Evolutionary conservation across 1,284 basidiomycete species (phyloP).

Genomic region (Apiotrichum sp.): DNA sequence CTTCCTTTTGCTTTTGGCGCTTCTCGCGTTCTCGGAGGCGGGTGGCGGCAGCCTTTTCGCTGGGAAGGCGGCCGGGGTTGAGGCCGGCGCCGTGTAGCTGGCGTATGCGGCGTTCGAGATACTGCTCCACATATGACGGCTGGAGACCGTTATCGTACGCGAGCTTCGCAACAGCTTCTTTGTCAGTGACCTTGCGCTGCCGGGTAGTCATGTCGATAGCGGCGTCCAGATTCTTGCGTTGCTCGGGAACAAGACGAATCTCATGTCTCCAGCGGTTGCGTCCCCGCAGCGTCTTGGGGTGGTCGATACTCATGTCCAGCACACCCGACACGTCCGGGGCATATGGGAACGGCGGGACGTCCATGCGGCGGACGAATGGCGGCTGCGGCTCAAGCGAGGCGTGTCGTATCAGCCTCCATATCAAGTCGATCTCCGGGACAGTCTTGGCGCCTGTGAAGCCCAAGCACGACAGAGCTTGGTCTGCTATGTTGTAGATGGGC

Average conservation of each 20-base stretch:
- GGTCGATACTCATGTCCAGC: slow-evolving; percentile 18
- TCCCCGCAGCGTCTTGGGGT: slow-evolving; percentile 18
- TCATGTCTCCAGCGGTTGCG: slow-evolving; percentile 25
- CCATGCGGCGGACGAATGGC: slow-evolving; percentile 9
- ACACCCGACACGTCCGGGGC: slow-evolving; percentile 15
- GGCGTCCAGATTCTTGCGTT: slow-evolving; percentile 25
- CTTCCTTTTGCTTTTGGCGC: slow-evolving; percentile 5
- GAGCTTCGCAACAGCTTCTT: slow-evolving; percentile 22
- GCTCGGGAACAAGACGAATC: slow-evolving; percentile 20
- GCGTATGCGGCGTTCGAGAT: slow-evolving; percentile 11
- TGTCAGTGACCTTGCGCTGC: slow-evolving; percentile 8
- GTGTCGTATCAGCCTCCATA: slow-evolving; percentile 22
- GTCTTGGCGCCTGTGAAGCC: slow-evolving; percentile 26
- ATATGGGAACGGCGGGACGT: slow-evolving; percentile 14
- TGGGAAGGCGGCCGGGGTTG: neutral
- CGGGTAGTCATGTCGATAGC: slow-evolving; percentile 18
- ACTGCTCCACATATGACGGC: slow-evolving; percentile 13
- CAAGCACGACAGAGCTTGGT: slow-evolving; percentile 15
- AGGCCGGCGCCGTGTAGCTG: neutral
- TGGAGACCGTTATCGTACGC: slow-evolving; percentile 33
- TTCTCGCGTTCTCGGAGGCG: slow-evolving; percentile 6
- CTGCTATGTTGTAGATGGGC: slow-evolving; percentile 36
- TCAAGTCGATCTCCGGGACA: slow-evolving; percentile 15
- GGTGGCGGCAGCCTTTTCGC: neutral
- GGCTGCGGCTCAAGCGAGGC: slow-evolving; percentile 14